phyloP scores from a whole-genome alignment of 495 filamentous ascomycete genomes.

The Lasiosphaeriaceae sp. region DNA sequence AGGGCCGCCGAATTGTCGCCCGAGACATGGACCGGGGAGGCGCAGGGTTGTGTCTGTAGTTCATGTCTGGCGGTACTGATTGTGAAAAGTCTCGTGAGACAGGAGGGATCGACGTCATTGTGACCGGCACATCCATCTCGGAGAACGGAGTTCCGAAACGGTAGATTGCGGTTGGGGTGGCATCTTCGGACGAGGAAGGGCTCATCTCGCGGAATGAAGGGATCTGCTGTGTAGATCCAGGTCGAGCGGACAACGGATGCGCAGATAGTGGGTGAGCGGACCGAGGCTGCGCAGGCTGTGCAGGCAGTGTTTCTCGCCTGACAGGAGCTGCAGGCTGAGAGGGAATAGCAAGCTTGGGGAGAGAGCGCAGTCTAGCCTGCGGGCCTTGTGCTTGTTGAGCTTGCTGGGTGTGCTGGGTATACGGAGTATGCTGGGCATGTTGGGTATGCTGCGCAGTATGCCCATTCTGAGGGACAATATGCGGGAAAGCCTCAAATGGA shows the following conservation, averaged over 20 bases:
- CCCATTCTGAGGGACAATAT: constrained; percentile 1
- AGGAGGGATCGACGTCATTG: constrained; percentile 63
- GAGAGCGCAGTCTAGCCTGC: constrained; percentile 48
- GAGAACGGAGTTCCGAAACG: constrained; percentile 78
- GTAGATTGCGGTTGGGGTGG: constrained; percentile 55
- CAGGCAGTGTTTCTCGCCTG: constrained; percentile 15
- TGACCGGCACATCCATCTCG: constrained; percentile 85
- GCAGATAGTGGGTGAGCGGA: constrained; percentile 23
- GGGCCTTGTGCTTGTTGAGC: constrained; percentile 29
- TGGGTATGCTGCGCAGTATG: background rate
- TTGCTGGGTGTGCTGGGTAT: no score
- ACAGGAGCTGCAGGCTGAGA: constrained; percentile 11
- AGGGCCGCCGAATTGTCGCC: constrained; percentile 54
- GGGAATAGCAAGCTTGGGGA: constrained; percentile 58
- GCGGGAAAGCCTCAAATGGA: constrained; percentile 49
- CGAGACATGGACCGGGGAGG: constrained; percentile 49
- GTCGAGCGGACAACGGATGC: constrained; percentile 24
- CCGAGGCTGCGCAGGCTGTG: constrained; percentile 22
- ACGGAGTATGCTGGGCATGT: no score
- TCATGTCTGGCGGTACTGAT: constrained; percentile 92
- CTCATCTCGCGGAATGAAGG: constrained; percentile 51
- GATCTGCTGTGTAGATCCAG: constrained; percentile 30
- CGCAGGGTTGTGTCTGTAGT: constrained; percentile 49
- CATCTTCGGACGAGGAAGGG: constrained; percentile 44
- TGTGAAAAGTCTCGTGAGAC: constrained; percentile 71